Evolutionary conservation across 2,329 filamentous ascomycete genomes (phyloP).

Genomic region (Fusarium metavorans): DNA sequence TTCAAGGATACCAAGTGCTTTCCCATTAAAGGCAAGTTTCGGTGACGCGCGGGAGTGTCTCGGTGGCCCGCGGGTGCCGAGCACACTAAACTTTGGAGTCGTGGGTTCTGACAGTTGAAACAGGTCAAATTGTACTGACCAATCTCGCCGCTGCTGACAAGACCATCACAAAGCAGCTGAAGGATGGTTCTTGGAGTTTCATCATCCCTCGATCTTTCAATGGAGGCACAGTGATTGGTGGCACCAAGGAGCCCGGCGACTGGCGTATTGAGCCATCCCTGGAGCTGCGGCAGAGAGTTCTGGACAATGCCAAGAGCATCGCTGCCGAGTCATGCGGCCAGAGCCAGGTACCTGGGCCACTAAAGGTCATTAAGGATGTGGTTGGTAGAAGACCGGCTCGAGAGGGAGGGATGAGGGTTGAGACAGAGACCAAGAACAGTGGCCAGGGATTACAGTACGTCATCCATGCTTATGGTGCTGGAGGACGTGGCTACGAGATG

Average conservation of each 20-base stretch:
- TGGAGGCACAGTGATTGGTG: slow-evolving; percentile 74
- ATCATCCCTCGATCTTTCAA: slow-evolving; percentile 70
- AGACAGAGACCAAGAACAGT: slow-evolving; percentile 33
- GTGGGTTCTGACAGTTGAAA: slow-evolving; percentile 9
- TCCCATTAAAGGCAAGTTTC: slow-evolving; percentile 47
- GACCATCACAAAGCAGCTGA: slow-evolving; percentile 70
- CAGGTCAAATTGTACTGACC: slow-evolving; percentile 53
- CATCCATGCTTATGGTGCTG: slow-evolving; percentile 70
- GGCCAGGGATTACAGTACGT: slow-evolving; percentile 40
- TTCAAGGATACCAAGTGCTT: slow-evolving; percentile 50
- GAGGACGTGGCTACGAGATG: slow-evolving; percentile 71
- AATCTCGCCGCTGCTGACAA: slow-evolving; percentile 50
- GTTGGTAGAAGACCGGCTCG: slow-evolving; percentile 61
- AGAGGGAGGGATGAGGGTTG: slow-evolving; percentile 59
- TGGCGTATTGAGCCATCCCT: slow-evolving; percentile 63
- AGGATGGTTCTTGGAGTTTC: slow-evolving; percentile 73
- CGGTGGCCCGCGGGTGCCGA: background rate
- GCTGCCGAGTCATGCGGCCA: slow-evolving; percentile 22
- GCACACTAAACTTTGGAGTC: background rate
- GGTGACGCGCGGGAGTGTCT: background rate
- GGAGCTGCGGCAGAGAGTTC: slow-evolving; percentile 56
- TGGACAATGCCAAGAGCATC: slow-evolving; percentile 24
- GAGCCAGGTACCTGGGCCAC: background rate
- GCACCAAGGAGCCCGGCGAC: slow-evolving; percentile 71
- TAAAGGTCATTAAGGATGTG: slow-evolving; percentile 56